Base-by-base conservation (phyloP, 129 eudicot genomes). In the Sambucus nigra region DNA sequence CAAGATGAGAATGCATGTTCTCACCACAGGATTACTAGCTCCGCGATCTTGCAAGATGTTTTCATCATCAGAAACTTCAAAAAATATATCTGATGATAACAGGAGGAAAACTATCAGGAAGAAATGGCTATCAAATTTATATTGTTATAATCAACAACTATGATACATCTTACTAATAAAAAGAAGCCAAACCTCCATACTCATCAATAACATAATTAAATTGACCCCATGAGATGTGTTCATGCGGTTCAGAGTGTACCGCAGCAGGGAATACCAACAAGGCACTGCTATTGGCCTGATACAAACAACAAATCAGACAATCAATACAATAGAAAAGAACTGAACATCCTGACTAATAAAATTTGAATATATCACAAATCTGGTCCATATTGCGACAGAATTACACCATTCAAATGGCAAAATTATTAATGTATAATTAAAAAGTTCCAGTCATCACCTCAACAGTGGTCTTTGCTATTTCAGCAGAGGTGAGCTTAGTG, bases 191-290 rank as follows among this genome's bases (percentile, higher is more conserved):
- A 84, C 88, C 88, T 84, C 94, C 94, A 51, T 69, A 77, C 14
- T 80, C 82, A 39, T 84, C 94, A 25, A 80, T 63, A 17, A 80
- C 77, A 29, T 80, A 84, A 0, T 67, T 72, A 77, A 70, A 80
- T 61, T 84, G 80, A 11, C 65, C 85, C 94, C 94, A 84, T 20
- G 88, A 80, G 65, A 80, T 74, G 51, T 69, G 84, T 41, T 80
- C 88, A 66, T 84, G 85, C 29, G 94, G 94, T 73, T 84, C 94
- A 66, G 66, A 59, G 70, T 80, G 94, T 63, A 80, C 63, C 7
- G 53, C 53, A 55, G 77, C 76, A 41, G 94, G 94, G 64, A 84
- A 80, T 54, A 80, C 61, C 75, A 84, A 58, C 78, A 84, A 55
- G 0, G 78, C 94, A 11, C 51, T 70, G 71, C 55, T 62, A 39